Base-by-base conservation (phyloP, 768 basidiomycete species). In the Pluteus cervinus region DNA sequence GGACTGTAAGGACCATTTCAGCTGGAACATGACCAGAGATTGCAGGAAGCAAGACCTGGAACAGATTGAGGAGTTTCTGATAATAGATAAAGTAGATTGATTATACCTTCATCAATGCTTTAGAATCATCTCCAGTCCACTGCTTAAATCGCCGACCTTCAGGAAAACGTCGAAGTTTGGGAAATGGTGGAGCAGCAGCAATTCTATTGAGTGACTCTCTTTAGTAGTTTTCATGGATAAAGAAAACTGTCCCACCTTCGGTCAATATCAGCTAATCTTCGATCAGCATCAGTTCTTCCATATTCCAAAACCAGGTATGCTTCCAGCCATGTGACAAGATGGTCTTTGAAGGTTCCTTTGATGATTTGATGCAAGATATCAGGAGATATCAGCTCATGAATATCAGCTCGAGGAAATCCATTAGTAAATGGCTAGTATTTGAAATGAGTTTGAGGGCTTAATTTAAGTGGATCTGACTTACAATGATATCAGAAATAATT, bases 321-420 rank as follows among this genome's bases (percentile, higher is more conserved):
- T 1, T 32, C 42, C 0, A 64, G 50, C 63, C 60, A 64, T 1
- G 38, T 39, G 2, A 65, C 57, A 6, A 65, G 44, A 31, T 65
- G 62, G 29, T 64, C 63, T 40, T 63, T 65, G 47, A 64, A 64
- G 2, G 55, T 51, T 1, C 60, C 60, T 47, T 61, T 61, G 46
- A 62, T 62, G 12, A 62, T 9, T 34, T 63, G 63, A 40, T 65
- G 62, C 1, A 63, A 45, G 2, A 62, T 37, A 35, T 63, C 59
- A 2, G 58, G 48, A 3, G 60, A 36, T 4, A 63, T 24, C 0
- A 60, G 36, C 31, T 59, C 45, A 26, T 65, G 58, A n/a, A 64
- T 63, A 26, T 63, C 54, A 2, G 56, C 60, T 8, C 45, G 53
- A 14, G 58, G 63, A 46, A 63, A 62, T 16, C 40, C 18, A 22